Evolutionary conservation across 2,329 filamentous ascomycete genomes (phyloP).

Genomic region (Neospermospora avenae): DNA sequence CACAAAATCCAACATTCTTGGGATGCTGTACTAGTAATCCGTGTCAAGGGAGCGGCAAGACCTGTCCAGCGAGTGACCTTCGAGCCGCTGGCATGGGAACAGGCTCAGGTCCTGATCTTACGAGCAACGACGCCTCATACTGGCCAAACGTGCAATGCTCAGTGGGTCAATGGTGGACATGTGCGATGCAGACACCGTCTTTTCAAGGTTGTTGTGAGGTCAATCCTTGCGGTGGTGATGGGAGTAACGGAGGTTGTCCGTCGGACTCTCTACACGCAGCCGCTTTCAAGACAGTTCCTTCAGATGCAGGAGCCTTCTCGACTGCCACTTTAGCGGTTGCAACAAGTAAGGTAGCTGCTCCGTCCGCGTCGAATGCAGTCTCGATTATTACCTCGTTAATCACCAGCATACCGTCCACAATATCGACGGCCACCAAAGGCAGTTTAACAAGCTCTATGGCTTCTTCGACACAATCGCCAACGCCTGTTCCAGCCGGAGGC

Average conservation of each 20-base stretch:
- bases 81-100: conserved; percentile 17
- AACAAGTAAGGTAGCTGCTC: neutral
- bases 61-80: conserved; percentile 16
- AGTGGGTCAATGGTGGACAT: conserved; percentile 15
- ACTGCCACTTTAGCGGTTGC: neutral
- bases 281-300: neutral
- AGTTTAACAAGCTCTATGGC: neutral
- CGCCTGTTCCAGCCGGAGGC: neutral
- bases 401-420: neutral
- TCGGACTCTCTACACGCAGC: neutral
- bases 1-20: conserved; percentile 19
- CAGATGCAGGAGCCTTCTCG: neutral
- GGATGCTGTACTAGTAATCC: conserved; percentile 22
- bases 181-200: conserved; percentile 10
- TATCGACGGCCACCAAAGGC: neutral
- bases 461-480: neutral
- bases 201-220: conserved; percentile 21
- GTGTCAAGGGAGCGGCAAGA: conserved; percentile 14
- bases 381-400: neutral
- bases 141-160: conserved; percentile 18
- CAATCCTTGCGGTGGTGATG: conserved; percentile 12
- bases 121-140: conserved; percentile 16
- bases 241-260: neutral
- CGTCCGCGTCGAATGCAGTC: neutral
- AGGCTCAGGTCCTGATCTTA: conserved; percentile 1